Base-by-base conservation (phyloP, 768 basidiomycete genomes). In the Amylocystis lapponica region DNA sequence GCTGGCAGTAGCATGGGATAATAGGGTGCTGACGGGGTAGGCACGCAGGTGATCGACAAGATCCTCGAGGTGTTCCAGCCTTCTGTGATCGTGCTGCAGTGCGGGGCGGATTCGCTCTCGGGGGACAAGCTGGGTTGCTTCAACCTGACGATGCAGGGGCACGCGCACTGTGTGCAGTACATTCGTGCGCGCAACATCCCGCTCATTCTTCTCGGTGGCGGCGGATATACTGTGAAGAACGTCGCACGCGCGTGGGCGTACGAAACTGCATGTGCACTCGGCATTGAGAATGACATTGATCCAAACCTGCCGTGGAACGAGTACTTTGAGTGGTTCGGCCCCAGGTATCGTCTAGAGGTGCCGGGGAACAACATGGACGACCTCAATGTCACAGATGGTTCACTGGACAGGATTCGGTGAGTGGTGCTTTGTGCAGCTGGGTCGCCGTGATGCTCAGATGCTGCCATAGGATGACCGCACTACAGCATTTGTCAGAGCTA, bases 261-360 rank as follows among this genome's bases (percentile, higher is more conserved):
- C 67, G 95, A 99, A 64, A 99, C 96, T 0, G 95, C 92, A 1
- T 86, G 94, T 55, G 89, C 91, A 17, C 75, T 93, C n/a, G 94
- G 90, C 2, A 75, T 86, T 34, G 85, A 93, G 57, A 69, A 87
- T 31, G 75, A 75, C 11, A 82, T 88, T 41, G 83, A 90, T 57
- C 73, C 75, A 16, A 84, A 87, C 52, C 64, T 92, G 45, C 88
- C 87, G 2, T 91, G 81, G 79, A 88, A 83, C 62, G 78, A 83
- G 52, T 95, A 92, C 61, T 89, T 97, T 59, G 95, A 98, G 62
- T 99, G 93, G 83, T 98, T 94, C 61, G 96, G 94, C 0, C 95
- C 95, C 13, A 71, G 93, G 48, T 99, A 94, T 64, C 74, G 93
- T 48, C 71, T 99, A 27, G 94, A 97, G 57, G 94, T 99, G 2